These are phyloP conservation scores for Polygonum maritimum DNA, from an alignment of 148 eudicot genomes.

Conservation along the genomic window DNA sequence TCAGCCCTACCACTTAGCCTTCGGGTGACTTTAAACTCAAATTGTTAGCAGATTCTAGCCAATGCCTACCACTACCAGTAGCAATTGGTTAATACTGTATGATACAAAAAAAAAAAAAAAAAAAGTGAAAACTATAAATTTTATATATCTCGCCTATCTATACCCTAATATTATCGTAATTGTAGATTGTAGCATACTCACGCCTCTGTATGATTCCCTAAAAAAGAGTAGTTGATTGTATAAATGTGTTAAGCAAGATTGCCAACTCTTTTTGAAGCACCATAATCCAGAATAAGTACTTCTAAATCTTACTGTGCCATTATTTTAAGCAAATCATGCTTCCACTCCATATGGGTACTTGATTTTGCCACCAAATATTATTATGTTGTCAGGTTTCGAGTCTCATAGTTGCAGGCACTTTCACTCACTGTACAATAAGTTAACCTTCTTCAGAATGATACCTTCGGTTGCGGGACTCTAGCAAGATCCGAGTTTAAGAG, in stretches of 20 bases:
- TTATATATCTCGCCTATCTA: not conserved
- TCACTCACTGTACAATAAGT: too few relatives aligned
- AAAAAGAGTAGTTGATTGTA: slow-evolving; percentile 23
- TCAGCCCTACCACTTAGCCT: too few relatives aligned
- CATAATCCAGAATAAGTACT: not conserved
- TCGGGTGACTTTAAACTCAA: not conserved
- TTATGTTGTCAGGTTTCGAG: not conserved
- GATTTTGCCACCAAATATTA: not conserved
- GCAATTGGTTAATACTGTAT: not conserved
- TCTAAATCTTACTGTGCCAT: not conserved
- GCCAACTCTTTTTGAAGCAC: slow-evolving; percentile 9
- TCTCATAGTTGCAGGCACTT: not conserved
- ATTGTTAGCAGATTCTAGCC: not conserved
- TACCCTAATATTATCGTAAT: not conserved
- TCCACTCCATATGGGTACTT: not conserved
- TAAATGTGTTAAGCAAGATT: slow-evolving; percentile 21
- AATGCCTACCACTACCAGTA: slow-evolving; percentile 1
- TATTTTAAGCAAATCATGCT: not conserved
- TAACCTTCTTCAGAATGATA: too few relatives aligned
- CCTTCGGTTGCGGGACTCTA: too few relatives aligned
- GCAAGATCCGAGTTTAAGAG: too few relatives aligned
- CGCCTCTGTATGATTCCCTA: slow-evolving; percentile 21
- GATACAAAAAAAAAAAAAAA: not conserved
- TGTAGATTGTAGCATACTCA: slow-evolving; percentile 19
- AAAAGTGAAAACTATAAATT: not conserved